These are phyloP conservation scores for Vitis vinifera DNA, from an alignment of 164 flowering plant genomes.

Conservation along the genomic window DNA sequence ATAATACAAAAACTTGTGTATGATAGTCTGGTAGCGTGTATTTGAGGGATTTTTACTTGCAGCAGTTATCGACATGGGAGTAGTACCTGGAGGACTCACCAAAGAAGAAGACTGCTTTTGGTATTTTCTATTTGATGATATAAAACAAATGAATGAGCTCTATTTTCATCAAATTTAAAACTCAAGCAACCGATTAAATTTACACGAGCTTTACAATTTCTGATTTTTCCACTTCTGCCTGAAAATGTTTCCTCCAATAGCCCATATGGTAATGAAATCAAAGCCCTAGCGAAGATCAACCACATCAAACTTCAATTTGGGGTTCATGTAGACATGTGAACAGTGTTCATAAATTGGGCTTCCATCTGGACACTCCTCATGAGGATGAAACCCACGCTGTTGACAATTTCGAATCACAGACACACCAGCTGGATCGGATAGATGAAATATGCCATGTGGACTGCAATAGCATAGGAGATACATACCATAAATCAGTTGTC, in stretches of 20 bases:
- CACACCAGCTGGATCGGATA: constrained; percentile 91
- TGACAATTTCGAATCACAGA: constrained; percentile 82
- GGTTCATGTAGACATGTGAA: constrained; percentile 88
- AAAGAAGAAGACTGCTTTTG: neutral
- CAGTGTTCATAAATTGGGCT: constrained; percentile 89
- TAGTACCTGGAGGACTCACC: neutral
- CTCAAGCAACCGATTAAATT: neutral
- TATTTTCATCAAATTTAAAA: neutral
- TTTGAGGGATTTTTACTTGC: no score
- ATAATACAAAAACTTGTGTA: no score
- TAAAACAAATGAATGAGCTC: neutral
- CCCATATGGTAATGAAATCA: neutral
- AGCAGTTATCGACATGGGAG: neutral
- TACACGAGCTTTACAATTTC: neutral
- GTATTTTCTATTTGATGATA: neutral
- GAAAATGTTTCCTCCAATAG: constrained; percentile 1
- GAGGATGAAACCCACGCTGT: constrained; percentile 97
- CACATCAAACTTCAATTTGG: constrained; percentile 63
- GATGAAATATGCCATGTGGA: constrained; percentile 96
- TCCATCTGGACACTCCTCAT: constrained; percentile 85
- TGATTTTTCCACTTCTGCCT: neutral
- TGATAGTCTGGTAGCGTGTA: no score
- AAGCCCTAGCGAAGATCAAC: constrained; percentile 71
- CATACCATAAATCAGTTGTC: no score
- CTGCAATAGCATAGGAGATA: constrained; percentile 39